phyloP scores from a whole-genome alignment of 352 stramenopile species.

The Phytopythium delawarense region DNA sequence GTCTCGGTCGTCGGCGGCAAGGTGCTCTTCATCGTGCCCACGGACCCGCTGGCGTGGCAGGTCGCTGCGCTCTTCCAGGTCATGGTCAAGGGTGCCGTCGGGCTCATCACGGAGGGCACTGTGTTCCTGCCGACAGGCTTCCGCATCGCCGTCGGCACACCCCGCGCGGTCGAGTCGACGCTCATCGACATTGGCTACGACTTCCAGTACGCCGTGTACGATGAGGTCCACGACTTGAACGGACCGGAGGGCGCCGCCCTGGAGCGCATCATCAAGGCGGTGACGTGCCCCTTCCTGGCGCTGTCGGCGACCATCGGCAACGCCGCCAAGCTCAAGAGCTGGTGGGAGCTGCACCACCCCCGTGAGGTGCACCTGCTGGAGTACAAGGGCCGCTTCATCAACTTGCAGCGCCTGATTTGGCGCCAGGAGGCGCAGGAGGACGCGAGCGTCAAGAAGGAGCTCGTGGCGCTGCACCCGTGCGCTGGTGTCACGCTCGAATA shows the following conservation, averaged over 20 bases:
- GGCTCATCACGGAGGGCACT: slow-evolving; percentile 92
- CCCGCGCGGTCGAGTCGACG: slow-evolving; percentile 91
- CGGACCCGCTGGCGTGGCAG: slow-evolving; percentile 98
- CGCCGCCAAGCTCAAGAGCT: slow-evolving; percentile 90
- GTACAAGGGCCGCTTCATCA: slow-evolving; percentile 98
- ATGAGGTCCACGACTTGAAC: slow-evolving; percentile 98
- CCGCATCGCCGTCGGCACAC: slow-evolving; percentile 95
- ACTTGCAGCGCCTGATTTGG: slow-evolving; percentile 96
- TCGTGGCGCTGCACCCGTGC: slow-evolving; percentile 79
- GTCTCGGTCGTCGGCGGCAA: slow-evolving; percentile 78
- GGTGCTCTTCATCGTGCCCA: slow-evolving; percentile 91
- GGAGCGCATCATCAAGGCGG: slow-evolving; percentile 94
- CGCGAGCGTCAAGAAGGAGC: slow-evolving; percentile 45
- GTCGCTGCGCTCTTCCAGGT: slow-evolving; percentile 98
- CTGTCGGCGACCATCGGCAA: slow-evolving; percentile 99
- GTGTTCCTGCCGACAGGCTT: slow-evolving; percentile 79
- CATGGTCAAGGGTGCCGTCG: slow-evolving; percentile 96
- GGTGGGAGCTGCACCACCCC: slow-evolving; percentile 91
- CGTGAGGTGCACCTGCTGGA: slow-evolving; percentile 91
- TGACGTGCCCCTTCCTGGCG: slow-evolving; percentile 96
- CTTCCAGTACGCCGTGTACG: slow-evolving; percentile 98
- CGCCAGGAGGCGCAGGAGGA: slow-evolving; percentile 51
- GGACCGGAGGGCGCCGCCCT: slow-evolving; percentile 94
- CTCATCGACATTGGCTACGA: slow-evolving; percentile 88
- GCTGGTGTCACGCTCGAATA: slow-evolving; percentile 84